These are phyloP conservation scores for Pseudognaphalium luteoalbum DNA, from an alignment of 129 eudicot genomes.

Conservation along the genomic window DNA sequence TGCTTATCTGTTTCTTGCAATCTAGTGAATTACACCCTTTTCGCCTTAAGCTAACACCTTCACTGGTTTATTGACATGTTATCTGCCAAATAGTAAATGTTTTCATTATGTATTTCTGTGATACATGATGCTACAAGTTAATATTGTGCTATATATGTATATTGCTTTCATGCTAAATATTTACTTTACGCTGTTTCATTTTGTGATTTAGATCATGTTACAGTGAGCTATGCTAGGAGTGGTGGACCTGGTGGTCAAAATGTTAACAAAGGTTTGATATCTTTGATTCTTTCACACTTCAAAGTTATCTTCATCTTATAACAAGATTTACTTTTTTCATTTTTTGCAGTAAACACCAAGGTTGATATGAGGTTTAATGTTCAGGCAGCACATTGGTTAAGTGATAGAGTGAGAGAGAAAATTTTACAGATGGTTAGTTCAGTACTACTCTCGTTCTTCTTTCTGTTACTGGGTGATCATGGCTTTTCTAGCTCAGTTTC, in stretches of 20 bases:
- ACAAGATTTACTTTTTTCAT: not conserved
- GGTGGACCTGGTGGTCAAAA: conserved; percentile 98
- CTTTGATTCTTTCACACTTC: conserved; percentile 7
- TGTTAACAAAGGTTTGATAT: conserved; percentile 84
- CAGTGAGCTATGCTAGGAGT: conserved; percentile 87
- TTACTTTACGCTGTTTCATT: not conserved
- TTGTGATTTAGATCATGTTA: conserved; percentile 65
- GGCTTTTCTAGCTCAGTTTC: not conserved
- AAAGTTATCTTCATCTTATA: not conserved
- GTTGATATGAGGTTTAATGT: conserved; percentile 98
- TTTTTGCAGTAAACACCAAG: conserved; percentile 78
- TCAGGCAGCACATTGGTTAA: conserved; percentile 75
- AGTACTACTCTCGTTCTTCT: not conserved
- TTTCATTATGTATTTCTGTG: not conserved
- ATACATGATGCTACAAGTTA: not conserved
- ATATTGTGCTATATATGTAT: not conserved
- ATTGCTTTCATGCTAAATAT: not conserved
- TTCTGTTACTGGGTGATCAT: not conserved
- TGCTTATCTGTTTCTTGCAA: not conserved
- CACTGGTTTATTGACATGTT: not conserved
- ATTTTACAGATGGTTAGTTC: conserved; percentile 79
- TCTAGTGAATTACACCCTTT: not conserved
- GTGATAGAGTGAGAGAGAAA: conserved; percentile 73
- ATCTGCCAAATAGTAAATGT: not conserved
- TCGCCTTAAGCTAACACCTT: not conserved